Base-by-base conservation (phyloP, 495 filamentous ascomycete species). In the Rostrohypoxylon terebratum region DNA sequence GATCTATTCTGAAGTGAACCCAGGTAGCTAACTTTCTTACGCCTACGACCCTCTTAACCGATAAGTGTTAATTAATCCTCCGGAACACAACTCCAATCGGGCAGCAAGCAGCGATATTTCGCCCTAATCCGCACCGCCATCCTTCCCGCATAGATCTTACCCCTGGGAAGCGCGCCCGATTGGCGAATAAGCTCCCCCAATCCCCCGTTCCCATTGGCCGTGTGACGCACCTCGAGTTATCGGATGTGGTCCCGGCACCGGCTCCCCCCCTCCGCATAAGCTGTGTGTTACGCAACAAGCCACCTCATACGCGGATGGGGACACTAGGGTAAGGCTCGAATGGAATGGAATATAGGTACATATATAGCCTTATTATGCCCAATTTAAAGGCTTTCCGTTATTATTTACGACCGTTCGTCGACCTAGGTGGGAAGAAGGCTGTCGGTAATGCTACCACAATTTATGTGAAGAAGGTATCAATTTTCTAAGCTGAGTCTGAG, bases 171-270 rank as follows among this genome's bases (percentile, higher is more conserved):
- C 33, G 4, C 38, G 38, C 28, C 50, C 31, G 59, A 69, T 69
- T 69, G 58, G 66, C 13, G 28, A 55, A 34, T 33, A 51, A 36
- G 4, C 2, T 13, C 38, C 55, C 51, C 36, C 21, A 18, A n/a
- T 40, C 33, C 3, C 31, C 21, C 16, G 20, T 44, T 60, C 40
- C 54, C 44, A 67, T 67, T 67, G 55, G 64, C 44, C 53, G 34
- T 11, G 42, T 67, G 8, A 21, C 36, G 21, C 53, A 53, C 64
- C 34, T 36, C 18, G 18, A 33, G 47, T n/a, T n/a, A n/a, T n/a
- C n/a, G n/a, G n/a, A 4, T 1, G 31, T 20, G 4, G 28, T 28
- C 28, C 45, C 54, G 64, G 64, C 45, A 44, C 64, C 63, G 23
- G 58, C 33, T 48, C 5, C 8, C 25, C 25, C 25, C 25, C 50